phyloP scores from a whole-genome alignment of 805 yeast species.

The Monosporozyma aerobia region DNA sequence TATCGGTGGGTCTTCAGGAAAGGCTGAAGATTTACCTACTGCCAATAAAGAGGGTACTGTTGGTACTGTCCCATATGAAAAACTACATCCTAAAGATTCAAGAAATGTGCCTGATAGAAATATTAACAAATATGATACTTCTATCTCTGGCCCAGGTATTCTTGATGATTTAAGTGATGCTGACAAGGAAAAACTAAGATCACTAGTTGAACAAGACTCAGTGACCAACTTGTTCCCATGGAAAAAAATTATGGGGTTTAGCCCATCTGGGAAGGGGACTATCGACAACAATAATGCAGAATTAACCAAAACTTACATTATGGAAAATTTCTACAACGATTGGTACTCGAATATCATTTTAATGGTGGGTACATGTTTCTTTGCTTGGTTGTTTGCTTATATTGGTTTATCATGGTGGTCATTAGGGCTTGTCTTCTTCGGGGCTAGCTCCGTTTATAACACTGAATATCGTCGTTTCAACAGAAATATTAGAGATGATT shows the following conservation, averaged over 20 bases:
- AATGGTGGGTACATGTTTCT: constrained; percentile 61
- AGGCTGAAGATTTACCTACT: constrained; percentile 15
- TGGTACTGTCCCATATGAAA: constrained; percentile 26
- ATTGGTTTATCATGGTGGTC: constrained; percentile 58
- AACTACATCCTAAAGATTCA: constrained; percentile 18
- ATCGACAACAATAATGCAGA: constrained; percentile 5
- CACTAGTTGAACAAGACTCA: constrained; percentile 9
- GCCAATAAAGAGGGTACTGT: constrained; percentile 22
- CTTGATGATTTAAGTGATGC: constrained; percentile 8
- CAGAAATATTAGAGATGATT: constrained; percentile 66
- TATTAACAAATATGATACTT: constrained; percentile 24
- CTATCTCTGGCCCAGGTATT: constrained; percentile 20
- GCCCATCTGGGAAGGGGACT: constrained; percentile 12
- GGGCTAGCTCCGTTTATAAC: constrained; percentile 58
- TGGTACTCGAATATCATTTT: constrained; percentile 60
- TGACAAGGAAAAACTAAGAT: constrained; percentile 10
- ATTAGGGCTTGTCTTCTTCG: constrained; percentile 47
- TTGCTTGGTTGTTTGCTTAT: constrained; percentile 59
- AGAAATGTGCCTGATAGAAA: constrained; percentile 18
- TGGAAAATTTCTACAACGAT: constrained; percentile 64
- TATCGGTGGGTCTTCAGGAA: constrained; percentile 19
- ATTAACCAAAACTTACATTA: constrained; percentile 45
- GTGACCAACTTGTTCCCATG: constrained; percentile 29
- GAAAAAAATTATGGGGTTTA: constrained; percentile 28
- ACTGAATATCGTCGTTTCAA: constrained; percentile 69